Evolutionary conservation across 345 rosid genomes (phyloP).

Genomic region (Erodium maritimum): DNA sequence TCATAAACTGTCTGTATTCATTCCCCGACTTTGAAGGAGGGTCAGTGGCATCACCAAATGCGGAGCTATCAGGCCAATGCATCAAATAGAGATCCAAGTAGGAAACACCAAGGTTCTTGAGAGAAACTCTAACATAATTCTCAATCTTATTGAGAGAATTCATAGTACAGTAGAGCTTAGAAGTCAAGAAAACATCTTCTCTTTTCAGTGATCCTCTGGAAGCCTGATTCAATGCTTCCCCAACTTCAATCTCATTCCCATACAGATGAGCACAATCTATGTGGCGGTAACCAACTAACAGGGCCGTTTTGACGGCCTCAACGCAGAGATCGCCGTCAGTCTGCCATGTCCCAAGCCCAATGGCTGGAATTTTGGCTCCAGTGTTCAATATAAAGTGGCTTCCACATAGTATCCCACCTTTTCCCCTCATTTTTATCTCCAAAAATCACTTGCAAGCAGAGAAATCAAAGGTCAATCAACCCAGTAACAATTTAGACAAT

Average conservation of each 20-base stretch:
- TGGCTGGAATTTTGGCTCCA: constrained; percentile 48
- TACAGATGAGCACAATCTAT: constrained; percentile 58
- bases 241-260: constrained; percentile 53
- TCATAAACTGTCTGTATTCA: constrained; percentile 44
- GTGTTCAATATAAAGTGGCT: constrained; percentile 39
- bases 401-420: constrained; percentile 17
- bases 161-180: constrained; percentile 51
- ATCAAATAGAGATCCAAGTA: constrained; percentile 55
- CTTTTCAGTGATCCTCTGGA: constrained; percentile 29
- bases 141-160: constrained; percentile 55
- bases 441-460: not conserved
- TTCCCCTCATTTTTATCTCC: constrained; percentile 31
- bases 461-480: not conserved
- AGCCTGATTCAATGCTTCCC: constrained; percentile 42
- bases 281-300: constrained; percentile 46
- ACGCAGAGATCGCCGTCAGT: constrained; percentile 48
- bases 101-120: constrained; percentile 46
- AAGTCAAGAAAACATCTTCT: constrained; percentile 48
- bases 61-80: constrained; percentile 56
- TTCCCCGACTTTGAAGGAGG: constrained; percentile 47
- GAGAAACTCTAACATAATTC: constrained; percentile 47
- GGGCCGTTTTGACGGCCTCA: constrained; percentile 43
- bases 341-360: constrained; percentile 62
- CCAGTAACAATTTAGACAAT: not conserved
- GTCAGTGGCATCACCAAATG: constrained; percentile 55